phyloP scores from a whole-genome alignment of 805 yeast genomes.

The Ogataea minuta region DNA sequence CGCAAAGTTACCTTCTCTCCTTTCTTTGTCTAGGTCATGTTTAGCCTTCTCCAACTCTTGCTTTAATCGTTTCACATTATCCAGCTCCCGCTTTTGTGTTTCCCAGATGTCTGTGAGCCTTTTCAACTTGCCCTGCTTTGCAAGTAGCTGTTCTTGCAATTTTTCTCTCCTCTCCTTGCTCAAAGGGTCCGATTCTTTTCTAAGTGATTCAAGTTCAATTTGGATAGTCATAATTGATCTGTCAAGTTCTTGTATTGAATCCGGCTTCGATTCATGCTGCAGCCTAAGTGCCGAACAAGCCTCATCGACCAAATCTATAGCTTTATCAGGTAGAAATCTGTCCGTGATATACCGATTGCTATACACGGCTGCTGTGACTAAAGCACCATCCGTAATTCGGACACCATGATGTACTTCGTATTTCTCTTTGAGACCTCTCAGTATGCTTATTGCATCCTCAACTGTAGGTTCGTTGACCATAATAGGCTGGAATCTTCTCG shows the following conservation, averaged over 20 bases:
- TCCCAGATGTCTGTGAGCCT: slow-evolving; percentile 87
- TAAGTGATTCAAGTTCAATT: slow-evolving; percentile 89
- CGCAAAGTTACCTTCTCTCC: slow-evolving; percentile 82
- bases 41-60: slow-evolving; percentile 81
- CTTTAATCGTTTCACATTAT: slow-evolving; percentile 74
- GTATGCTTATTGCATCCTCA: slow-evolving; percentile 84
- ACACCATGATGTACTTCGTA: slow-evolving; percentile 99
- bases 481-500: slow-evolving; percentile 91
- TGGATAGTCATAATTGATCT: slow-evolving; percentile 89
- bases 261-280: slow-evolving; percentile 97
- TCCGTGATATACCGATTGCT: slow-evolving; percentile 90
- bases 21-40: slow-evolving; percentile 76
- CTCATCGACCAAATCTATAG: slow-evolving; percentile 94
- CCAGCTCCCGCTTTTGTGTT: slow-evolving; percentile 72
- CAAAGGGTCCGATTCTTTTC: slow-evolving; percentile 86
- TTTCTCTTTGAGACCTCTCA: slow-evolving; percentile 89
- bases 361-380: slow-evolving; percentile 90
- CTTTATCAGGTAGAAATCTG: slow-evolving; percentile 91
- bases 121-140: slow-evolving; percentile 61
- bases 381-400: slow-evolving; percentile 84
- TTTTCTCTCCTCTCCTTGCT: slow-evolving; percentile 76
- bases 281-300: slow-evolving; percentile 93
- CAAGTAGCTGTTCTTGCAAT: slow-evolving; percentile 62
- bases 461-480: slow-evolving; percentile 84
- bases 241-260: slow-evolving; percentile 84